phyloP scores from a whole-genome alignment of 495 filamentous ascomycete genomes.

The Parathielavia appendiculata region DNA sequence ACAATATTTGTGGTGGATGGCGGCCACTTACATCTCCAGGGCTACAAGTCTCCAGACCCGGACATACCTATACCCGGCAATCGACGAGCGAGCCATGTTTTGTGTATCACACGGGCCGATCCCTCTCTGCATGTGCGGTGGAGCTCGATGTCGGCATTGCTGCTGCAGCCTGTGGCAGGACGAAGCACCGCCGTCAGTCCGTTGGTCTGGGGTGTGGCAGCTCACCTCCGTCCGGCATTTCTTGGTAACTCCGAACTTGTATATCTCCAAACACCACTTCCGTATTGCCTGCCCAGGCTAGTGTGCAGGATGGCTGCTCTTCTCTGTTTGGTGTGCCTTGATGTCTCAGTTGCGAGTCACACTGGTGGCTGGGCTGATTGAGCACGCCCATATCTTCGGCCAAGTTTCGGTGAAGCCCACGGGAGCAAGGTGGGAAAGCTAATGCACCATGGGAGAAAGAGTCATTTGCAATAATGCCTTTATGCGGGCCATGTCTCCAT shows the following conservation, averaged over 20 bases:
- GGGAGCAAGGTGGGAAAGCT: slow-evolving; percentile 6
- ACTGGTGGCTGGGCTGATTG: slow-evolving; percentile 17
- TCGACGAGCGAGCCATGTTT: background rate
- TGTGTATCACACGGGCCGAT: slow-evolving; percentile 18
- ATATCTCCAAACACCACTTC: slow-evolving; percentile 9
- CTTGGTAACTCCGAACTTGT: background rate
- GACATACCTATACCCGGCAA: slow-evolving; percentile 12
- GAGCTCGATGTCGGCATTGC: slow-evolving; percentile 17
- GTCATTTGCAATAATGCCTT: background rate
- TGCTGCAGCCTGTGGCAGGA: background rate
- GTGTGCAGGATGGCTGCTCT: slow-evolving; percentile 14
- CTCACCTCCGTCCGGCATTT: background rate
- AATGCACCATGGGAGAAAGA: background rate
- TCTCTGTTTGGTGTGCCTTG: slow-evolving; percentile 29
- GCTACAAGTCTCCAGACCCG: background rate
- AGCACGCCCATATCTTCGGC: slow-evolving; percentile 15
- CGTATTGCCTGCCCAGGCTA: slow-evolving; percentile 2
- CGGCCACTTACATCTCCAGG: background rate
- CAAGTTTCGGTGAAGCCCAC: slow-evolving; percentile 25
- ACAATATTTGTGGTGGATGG: too few relatives aligned
- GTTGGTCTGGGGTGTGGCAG: background rate
- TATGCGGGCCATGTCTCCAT: background rate
- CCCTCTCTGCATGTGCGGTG: slow-evolving; percentile 16
- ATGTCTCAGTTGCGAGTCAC: slow-evolving; percentile 35
- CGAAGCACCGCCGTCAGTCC: background rate